These are phyloP conservation scores for Starmera pachycereana DNA, from an alignment of 805 yeast genomes.

Conservation along the genomic window DNA sequence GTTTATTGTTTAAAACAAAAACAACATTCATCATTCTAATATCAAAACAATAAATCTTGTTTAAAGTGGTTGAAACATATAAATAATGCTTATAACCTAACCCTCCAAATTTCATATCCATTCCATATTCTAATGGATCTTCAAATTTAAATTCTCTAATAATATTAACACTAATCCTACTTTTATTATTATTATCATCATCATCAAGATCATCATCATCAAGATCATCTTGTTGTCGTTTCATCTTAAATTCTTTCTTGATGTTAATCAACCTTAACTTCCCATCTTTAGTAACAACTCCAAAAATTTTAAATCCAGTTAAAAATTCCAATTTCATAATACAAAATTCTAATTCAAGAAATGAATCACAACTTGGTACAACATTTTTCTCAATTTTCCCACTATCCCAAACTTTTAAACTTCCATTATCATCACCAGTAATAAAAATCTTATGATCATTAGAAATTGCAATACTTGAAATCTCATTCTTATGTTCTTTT, in stretches of 20 bases:
- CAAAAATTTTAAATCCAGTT: slow-evolving; percentile 45
- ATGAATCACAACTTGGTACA: slow-evolving; percentile 35
- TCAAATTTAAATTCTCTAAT: slow-evolving; percentile 32
- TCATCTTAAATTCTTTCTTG: slow-evolving; percentile 17
- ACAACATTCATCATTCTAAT: slow-evolving; percentile 41
- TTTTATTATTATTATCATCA: neutral
- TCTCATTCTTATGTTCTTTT: slow-evolving; percentile 47
- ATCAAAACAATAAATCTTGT: slow-evolving; percentile 44
- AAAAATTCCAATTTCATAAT: slow-evolving; percentile 43
- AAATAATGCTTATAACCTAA: slow-evolving; percentile 30
- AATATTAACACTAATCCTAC: slow-evolving; percentile 13
- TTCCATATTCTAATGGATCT: slow-evolving; percentile 28
- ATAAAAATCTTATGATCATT: slow-evolving; percentile 58
- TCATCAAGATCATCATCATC: neutral
- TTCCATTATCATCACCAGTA: slow-evolving; percentile 71
- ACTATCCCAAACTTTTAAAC: slow-evolving; percentile 71
- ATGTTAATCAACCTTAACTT: slow-evolving; percentile 26
- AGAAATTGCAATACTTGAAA: slow-evolving; percentile 49
- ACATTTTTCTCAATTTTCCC: slow-evolving; percentile 53
- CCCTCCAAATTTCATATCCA: slow-evolving; percentile 31
- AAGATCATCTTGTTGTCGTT: slow-evolving; percentile 1
- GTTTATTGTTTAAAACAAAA: slow-evolving; percentile 39
- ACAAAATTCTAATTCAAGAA: slow-evolving; percentile 36
- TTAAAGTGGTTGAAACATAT: slow-evolving; percentile 40
- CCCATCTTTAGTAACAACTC: slow-evolving; percentile 35